Percentiles rank a stretch among this genome's conserved stretches.
Evolutionary conservation across 495 filamentous ascomycete species (phyloP).

Genomic region (Staphylotrichum longicolle): DNA sequence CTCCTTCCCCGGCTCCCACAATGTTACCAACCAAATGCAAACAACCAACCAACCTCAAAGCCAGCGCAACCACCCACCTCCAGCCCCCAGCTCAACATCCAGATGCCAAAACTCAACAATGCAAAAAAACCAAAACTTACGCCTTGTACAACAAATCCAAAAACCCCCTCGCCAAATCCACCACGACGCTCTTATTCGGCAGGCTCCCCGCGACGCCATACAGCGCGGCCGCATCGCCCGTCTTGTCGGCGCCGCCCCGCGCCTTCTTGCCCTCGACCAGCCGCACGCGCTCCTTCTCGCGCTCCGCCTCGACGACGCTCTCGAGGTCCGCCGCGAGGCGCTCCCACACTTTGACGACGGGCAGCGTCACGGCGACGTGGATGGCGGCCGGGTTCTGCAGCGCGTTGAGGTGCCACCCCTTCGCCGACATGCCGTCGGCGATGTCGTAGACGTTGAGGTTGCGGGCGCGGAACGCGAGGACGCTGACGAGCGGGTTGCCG

Average conservation of each 20-base stretch:
- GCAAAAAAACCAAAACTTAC: constrained; percentile 32
- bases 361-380: constrained; percentile 91
- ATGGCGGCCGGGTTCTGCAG: constrained; percentile 91
- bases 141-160: constrained; percentile 96
- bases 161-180: constrained; percentile 85
- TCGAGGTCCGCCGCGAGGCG: constrained; percentile 73
- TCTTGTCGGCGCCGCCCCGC: constrained; percentile 50
- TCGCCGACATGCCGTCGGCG: constrained; percentile 74
- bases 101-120: background rate
- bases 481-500: constrained; percentile 82
- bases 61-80: background rate
- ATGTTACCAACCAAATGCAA: too few relatives aligned
- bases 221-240: constrained; percentile 77
- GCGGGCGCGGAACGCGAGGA: constrained; percentile 77
- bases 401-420: constrained; percentile 95
- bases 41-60: background rate
- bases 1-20: too few relatives aligned
- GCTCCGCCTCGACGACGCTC: constrained; percentile 72
- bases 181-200: constrained; percentile 92
- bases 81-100: background rate
- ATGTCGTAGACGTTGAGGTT: constrained; percentile 83
- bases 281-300: constrained; percentile 62
- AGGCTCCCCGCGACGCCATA: constrained; percentile 95
- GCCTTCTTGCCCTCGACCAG: constrained; percentile 71
- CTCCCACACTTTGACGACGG: constrained; percentile 77